These are phyloP conservation scores for Cutaneotrichosporon cutaneum DNA, from an alignment of 1,284 basidiomycete genomes.

Conservation along the genomic window DNA sequence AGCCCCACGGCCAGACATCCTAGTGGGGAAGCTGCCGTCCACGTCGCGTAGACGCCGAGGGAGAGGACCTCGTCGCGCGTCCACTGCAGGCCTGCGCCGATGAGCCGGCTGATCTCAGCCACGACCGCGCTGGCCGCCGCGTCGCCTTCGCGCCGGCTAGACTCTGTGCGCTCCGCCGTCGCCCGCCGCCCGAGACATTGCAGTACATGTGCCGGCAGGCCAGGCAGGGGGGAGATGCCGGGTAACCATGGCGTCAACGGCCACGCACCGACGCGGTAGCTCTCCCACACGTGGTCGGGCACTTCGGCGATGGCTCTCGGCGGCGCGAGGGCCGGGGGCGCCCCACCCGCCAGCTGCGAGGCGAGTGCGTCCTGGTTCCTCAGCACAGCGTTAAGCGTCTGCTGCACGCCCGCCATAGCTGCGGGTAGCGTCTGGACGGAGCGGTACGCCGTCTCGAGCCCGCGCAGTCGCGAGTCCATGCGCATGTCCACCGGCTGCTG, in stretches of 20 bases:
- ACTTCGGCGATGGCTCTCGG: slow-evolving; percentile 23
- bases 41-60: slow-evolving; percentile 48
- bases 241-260: slow-evolving; percentile 49
- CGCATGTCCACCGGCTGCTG: slow-evolving; percentile 12
- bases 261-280: slow-evolving; percentile 45
- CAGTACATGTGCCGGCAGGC: slow-evolving; percentile 40
- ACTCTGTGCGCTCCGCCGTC: slow-evolving; percentile 31
- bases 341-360: slow-evolving; percentile 8
- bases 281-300: slow-evolving; percentile 38
- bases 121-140: slow-evolving; percentile 28
- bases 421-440: slow-evolving; percentile 19
- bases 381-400: slow-evolving; percentile 20
- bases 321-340: not conserved
- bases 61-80: slow-evolving; percentile 46
- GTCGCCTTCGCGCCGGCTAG: slow-evolving; percentile 30
- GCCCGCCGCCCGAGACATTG: slow-evolving; percentile 38
- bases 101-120: slow-evolving; percentile 36
- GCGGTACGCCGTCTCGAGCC: slow-evolving; percentile 21
- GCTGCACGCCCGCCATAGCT: slow-evolving; percentile 20
- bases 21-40: slow-evolving; percentile 45
- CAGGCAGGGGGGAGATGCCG: slow-evolving; percentile 38
- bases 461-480: slow-evolving; percentile 20
- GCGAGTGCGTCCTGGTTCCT: slow-evolving; percentile 20
- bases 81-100: slow-evolving; percentile 32
- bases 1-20: slow-evolving; percentile 41